phyloP scores from a whole-genome alignment of 495 filamentous ascomycete species.

The Jackrogersella multiformis region DNA sequence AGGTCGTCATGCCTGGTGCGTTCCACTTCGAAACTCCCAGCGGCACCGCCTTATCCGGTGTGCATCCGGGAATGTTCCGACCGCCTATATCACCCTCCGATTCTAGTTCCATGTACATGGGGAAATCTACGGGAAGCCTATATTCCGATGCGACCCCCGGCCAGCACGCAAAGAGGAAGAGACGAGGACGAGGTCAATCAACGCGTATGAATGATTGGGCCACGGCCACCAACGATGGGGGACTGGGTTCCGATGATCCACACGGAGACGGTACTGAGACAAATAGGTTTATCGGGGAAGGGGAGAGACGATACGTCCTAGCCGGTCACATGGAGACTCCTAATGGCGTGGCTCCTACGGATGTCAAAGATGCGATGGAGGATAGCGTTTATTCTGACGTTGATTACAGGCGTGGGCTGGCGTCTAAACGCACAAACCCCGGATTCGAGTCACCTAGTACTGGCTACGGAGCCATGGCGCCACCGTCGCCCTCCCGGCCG shows the following conservation, averaged over 20 bases:
- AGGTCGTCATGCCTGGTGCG: constrained; percentile 59
- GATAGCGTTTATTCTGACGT: constrained; percentile 65
- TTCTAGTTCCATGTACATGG: constrained; percentile 66
- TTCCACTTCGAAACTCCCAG: constrained; percentile 58
- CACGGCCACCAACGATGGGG: constrained; percentile 44
- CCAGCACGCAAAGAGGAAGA: constrained; percentile 53
- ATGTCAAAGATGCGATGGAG: constrained; percentile 56
- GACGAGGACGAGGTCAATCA: constrained; percentile 43
- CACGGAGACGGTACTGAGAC: constrained; percentile 23
- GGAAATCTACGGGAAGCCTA: constrained; percentile 63
- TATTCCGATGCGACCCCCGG: constrained; percentile 49
- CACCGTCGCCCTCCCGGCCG: constrained; percentile 10
- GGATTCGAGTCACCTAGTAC: constrained; percentile 40
- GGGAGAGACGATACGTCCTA: constrained; percentile 55
- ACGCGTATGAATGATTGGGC: constrained; percentile 46
- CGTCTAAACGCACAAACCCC: constrained; percentile 46
- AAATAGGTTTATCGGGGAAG: constrained; percentile 27
- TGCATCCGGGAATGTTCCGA: constrained; percentile 72
- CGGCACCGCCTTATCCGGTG: constrained; percentile 53
- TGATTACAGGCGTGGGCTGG: constrained; percentile 60
- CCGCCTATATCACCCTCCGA: constrained; percentile 72
- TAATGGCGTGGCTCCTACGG: constrained; percentile 57
- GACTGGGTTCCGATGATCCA: constrained; percentile 27
- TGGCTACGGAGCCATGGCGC: constrained; percentile 2
- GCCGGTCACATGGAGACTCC: constrained; percentile 72